A percentile compares a stretch with the other conserved stretches of the same genome.
phyloP scores from a whole-genome alignment of 768 basidiomycete genomes.

The Hygrocybe coccinea region DNA sequence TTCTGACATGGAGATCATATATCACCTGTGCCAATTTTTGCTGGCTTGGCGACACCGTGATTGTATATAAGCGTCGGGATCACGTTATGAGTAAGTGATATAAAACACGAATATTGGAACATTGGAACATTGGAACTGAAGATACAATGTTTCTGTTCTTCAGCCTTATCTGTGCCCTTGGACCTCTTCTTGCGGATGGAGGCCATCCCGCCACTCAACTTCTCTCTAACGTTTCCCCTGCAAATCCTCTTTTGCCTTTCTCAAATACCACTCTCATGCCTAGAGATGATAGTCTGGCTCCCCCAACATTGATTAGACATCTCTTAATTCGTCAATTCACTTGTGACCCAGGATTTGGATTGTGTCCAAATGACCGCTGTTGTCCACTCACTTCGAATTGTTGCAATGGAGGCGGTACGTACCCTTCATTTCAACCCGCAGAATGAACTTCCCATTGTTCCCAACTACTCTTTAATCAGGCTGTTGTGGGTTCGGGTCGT shows the following conservation, averaged over 20 bases:
- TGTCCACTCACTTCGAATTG: background rate
- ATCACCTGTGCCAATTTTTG: too few relatives aligned
- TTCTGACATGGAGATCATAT: too few relatives aligned
- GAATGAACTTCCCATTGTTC: background rate
- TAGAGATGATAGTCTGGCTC: background rate
- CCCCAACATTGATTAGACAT: background rate
- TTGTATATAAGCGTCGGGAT: too few relatives aligned
- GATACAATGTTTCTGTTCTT: background rate
- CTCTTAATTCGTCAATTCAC: background rate
- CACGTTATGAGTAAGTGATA: too few relatives aligned
- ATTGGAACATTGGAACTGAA: too few relatives aligned
- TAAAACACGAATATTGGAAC: too few relatives aligned
- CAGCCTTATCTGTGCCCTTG: background rate
- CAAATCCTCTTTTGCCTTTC: background rate
- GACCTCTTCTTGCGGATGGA: background rate
- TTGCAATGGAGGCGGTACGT: background rate
- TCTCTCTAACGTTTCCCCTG: background rate
- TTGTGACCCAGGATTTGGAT: background rate
- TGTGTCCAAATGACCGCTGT: background rate
- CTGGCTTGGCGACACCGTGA: too few relatives aligned
- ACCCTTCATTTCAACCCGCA: background rate
- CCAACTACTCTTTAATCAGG: background rate
- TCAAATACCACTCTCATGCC: background rate
- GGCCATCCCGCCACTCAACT: background rate
- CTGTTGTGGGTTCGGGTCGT: background rate